Conservation (phyloP, 352 stramenopile species). For the Thraustochytrium sp. region DNA sequence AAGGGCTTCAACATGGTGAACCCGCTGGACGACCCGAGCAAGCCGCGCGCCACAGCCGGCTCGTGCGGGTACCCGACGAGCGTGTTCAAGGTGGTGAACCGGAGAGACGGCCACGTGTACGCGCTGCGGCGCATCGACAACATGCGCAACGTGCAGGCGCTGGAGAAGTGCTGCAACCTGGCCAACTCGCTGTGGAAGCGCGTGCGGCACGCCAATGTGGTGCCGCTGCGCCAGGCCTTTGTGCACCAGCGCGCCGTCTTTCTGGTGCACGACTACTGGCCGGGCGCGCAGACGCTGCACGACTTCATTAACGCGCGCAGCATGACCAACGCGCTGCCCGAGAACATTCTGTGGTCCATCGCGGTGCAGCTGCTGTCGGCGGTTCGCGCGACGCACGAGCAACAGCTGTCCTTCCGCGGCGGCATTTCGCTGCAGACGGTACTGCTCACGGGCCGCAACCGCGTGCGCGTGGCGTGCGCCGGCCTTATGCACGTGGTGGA, state of each 20-base stretch:
- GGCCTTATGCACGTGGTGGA: constrained; percentile 75
- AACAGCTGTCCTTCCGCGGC: constrained; percentile 59
- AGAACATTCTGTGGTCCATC: constrained; percentile 68
- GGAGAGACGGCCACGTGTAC: constrained; percentile 66
- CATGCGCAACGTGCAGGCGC: constrained; percentile 58
- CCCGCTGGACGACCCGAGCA: constrained; percentile 26
- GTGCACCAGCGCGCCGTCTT: constrained; percentile 69
- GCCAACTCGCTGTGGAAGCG: constrained; percentile 47
- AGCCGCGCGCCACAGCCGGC: constrained; percentile 42
- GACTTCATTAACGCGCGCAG: constrained; percentile 48
- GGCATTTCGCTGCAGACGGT: constrained; percentile 64
- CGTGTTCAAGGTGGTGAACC: constrained; percentile 67
- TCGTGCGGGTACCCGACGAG: constrained; percentile 70
- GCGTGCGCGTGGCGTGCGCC: constrained; percentile 67
- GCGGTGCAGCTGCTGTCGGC: constrained; percentile 63
- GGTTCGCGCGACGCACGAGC: constrained; percentile 56
- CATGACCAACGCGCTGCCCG: constrained; percentile 50
- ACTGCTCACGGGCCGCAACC: constrained; percentile 59
- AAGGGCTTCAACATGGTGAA: constrained; percentile 23
- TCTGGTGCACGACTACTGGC: constrained; percentile 73
- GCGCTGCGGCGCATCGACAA: constrained; percentile 71
- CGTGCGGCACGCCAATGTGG: constrained; percentile 61
- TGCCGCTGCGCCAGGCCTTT: constrained; percentile 66
- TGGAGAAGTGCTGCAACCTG: constrained; percentile 19
- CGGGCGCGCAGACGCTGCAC: constrained; percentile 58